Conservation (phyloP, 192 early-diverging fungal species). For the Backusella luteola region DNA sequence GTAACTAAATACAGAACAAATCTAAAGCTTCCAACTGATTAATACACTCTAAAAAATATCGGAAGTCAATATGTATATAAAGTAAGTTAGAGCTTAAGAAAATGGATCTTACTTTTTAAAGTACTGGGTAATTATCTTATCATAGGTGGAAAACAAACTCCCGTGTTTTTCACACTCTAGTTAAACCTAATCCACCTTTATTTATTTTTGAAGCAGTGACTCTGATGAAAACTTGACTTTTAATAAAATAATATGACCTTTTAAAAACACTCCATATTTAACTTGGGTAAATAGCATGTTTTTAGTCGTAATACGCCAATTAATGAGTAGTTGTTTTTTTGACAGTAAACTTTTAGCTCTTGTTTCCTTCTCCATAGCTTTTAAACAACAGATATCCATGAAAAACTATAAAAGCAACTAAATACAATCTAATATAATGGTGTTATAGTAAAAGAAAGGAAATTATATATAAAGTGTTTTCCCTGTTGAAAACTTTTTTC, state of each 20-base stretch:
- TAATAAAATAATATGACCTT: background rate
- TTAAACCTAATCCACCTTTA: background rate
- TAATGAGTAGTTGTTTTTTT: background rate
- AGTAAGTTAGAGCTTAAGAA: background rate
- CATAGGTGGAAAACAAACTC: background rate
- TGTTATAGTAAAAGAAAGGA: too few species aligned
- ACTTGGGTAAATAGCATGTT: background rate
- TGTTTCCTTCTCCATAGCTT: background rate
- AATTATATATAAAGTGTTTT: too few species aligned
- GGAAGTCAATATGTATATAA: background rate
- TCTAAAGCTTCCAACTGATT: background rate
- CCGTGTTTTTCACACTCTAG: background rate
- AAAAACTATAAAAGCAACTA: too few species aligned
- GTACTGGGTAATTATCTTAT: background rate
- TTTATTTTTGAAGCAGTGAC: background rate
- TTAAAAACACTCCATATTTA: background rate
- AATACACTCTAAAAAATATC: background rate
- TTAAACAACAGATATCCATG: background rate
- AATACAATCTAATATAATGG: too few species aligned
- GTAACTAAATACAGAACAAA: background rate
- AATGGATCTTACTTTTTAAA: background rate
- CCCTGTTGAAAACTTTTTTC: background rate
- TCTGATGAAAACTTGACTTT: background rate
- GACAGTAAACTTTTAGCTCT: background rate
- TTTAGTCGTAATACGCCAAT: background rate